Evolutionary conservation across 805 yeast genomes (phyloP).

Genomic region (Huiozyma naganishii): DNA sequence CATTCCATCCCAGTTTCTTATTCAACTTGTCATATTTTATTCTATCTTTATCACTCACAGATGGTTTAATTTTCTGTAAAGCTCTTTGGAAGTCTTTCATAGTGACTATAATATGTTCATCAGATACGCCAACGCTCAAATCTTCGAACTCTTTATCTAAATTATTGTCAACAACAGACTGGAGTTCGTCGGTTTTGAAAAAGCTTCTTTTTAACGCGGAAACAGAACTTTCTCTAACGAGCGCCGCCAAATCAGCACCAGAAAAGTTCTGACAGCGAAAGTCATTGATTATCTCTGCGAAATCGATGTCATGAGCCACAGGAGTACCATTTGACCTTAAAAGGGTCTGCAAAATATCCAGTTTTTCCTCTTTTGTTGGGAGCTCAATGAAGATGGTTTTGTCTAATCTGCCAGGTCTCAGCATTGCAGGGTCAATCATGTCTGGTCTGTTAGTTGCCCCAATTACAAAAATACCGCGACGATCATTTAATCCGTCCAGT

Average conservation of each 20-base stretch:
- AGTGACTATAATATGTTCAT: conserved; percentile 42
- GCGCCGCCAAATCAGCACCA: conserved; percentile 91
- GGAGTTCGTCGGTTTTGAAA: conserved; percentile 38
- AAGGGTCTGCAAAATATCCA: conserved; percentile 72
- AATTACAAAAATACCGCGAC: conserved; percentile 86
- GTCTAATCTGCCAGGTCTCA: conserved; percentile 92
- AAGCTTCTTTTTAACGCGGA: conserved; percentile 69
- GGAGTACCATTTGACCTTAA: conserved; percentile 70
- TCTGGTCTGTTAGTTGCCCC: conserved; percentile 98
- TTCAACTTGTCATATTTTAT: conserved; percentile 63
- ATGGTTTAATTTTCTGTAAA: conserved; percentile 67
- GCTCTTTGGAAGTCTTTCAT: conserved; percentile 61
- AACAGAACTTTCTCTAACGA: conserved; percentile 91
- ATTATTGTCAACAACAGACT: conserved; percentile 36
- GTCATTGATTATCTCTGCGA: conserved; percentile 54
- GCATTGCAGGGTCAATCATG: conserved; percentile 97
- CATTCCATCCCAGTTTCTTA: conserved; percentile 65
- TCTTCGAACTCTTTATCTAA: conserved; percentile 33
- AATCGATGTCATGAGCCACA: conserved; percentile 47
- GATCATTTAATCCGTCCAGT: conserved; percentile 85
- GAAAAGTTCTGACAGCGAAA: conserved; percentile 80
- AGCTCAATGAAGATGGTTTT: conserved; percentile 85
- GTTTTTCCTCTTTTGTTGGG: conserved; percentile 68
- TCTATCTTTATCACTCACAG: conserved; percentile 82
- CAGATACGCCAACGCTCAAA: conserved; percentile 26